Evolutionary conservation across 2,329 filamentous ascomycete species (phyloP), one percentile per base, ranked within the genome.

Genomic region (Cryphonectria carpinicola): DNA sequence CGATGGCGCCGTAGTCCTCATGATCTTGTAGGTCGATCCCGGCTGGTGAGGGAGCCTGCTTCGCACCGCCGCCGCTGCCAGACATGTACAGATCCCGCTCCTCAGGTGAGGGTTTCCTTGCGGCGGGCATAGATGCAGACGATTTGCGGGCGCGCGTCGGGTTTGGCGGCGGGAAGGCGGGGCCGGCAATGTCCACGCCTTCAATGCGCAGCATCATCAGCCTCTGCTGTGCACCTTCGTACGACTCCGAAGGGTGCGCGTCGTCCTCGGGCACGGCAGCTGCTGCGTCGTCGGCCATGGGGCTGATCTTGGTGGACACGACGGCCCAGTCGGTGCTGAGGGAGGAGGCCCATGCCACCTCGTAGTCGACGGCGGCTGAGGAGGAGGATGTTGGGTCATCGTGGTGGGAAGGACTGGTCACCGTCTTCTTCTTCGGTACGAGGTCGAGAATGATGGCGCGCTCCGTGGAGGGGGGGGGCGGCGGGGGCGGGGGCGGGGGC

Each of bases 311-410:
- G 19, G 85, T 81, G 61, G 80, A 81, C 1, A 84, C 84, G 61
- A 89, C 83, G 63, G 89, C 88, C 90, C 95, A 98, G 65, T 91
- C 88, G 0, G 90, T 83, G 11, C 89, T 92, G 17, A 98, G 82
- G 73, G 91, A 94, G 58, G 92, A 89, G 1, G 93, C 92, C 70
- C 88, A 89, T 0, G 87, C 83, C 0, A 98, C 88, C 37, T 81
- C 80, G 79, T 86, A 88, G 5, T 82, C 80, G 63, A 32, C 17
- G 63, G 43, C 32, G 4, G 61, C 19, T 10, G 14, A 35, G 14
- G 56, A n/a, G 56, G 41, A 35, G 73, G 52, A 14, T 14, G 39
- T n/a, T 3, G 43, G 43, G 32, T 28, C 32, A 41, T 49, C 41
- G 25, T 39, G 28, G 7, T 39, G 8, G 17, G 46, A 46, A 35